Evolutionary conservation across 2,329 filamentous ascomycete genomes (phyloP).

Genomic region (Phialocephala subalpina): DNA sequence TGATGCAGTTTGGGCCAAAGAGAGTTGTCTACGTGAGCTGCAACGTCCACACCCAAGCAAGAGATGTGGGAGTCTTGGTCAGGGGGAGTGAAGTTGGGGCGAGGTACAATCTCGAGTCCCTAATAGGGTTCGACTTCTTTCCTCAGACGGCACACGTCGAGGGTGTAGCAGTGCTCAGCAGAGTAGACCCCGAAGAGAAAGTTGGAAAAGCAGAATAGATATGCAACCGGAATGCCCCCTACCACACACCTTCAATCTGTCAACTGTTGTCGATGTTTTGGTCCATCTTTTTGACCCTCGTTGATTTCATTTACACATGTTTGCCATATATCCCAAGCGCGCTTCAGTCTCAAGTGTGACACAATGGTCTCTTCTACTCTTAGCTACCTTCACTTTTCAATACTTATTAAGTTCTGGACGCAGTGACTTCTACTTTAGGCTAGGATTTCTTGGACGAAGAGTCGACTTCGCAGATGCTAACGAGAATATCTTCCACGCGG

Average conservation of each 20-base stretch:
- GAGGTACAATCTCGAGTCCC: constrained; percentile 86
- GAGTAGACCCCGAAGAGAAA: constrained; percentile 51
- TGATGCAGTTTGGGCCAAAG: constrained; percentile 78
- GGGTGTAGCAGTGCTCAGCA: constrained; percentile 70
- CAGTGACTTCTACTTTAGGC: too few species aligned
- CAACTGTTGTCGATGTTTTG: too few species aligned
- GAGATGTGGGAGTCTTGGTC: constrained; percentile 90
- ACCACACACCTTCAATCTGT: not conserved
- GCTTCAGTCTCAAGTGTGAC: too few species aligned
- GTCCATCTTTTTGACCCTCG: too few species aligned
- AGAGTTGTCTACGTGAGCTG: constrained; percentile 95
- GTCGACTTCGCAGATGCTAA: not conserved
- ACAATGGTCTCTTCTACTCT: too few species aligned
- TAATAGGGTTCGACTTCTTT: constrained; percentile 96
- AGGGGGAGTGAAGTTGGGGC: constrained; percentile 63
- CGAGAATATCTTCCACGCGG: not conserved
- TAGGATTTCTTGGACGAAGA: too few species aligned
- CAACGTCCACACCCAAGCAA: constrained; percentile 96
- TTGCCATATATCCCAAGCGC: too few species aligned
- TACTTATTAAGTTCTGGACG: too few species aligned
- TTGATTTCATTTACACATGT: too few species aligned
- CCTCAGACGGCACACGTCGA: constrained; percentile 82
- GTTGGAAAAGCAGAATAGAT: not conserved
- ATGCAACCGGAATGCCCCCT: not conserved
- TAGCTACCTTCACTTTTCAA: too few species aligned